phyloP scores from a whole-genome alignment of 148 eudicot genomes.

The Simmondsia chinensis region DNA sequence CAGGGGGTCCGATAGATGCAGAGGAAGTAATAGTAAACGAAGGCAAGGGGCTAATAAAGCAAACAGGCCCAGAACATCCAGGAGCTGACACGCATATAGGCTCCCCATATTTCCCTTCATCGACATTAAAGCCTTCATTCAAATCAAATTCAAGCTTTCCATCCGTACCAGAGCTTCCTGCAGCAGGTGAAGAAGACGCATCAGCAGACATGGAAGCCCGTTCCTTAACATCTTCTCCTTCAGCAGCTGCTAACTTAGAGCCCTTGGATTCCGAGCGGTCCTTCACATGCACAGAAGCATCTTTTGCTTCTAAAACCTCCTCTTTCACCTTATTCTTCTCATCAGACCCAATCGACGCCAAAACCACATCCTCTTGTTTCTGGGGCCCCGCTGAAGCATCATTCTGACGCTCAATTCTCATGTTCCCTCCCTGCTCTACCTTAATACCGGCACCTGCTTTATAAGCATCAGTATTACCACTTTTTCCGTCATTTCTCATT shows the following conservation, averaged over 20 bases:
- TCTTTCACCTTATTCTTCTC: slow-evolving; percentile 18
- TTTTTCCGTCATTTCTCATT: slow-evolving; percentile 9
- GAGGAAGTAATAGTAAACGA: slow-evolving; percentile 23
- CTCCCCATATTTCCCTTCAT: slow-evolving; percentile 54
- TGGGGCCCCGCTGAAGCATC: not conserved
- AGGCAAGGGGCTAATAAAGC: slow-evolving; percentile 22
- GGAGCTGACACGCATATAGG: slow-evolving; percentile 13
- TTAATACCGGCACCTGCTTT: slow-evolving; percentile 8
- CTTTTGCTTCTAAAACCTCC: not conserved
- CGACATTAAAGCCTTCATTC: slow-evolving; percentile 51
- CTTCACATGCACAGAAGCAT: not conserved
- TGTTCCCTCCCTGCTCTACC: slow-evolving; percentile 5
- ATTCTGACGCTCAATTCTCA: slow-evolving; percentile 9
- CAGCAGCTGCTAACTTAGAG: not conserved
- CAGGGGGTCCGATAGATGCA: slow-evolving; percentile 19
- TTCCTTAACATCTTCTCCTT: slow-evolving; percentile 4
- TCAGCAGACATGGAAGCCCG: slow-evolving; percentile 8
- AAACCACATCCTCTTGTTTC: slow-evolving; percentile 11
- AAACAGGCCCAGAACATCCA: slow-evolving; percentile 16
- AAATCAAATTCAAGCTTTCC: slow-evolving; percentile 54
- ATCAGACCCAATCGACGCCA: slow-evolving; percentile 13
- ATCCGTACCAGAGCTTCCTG: slow-evolving; percentile 21
- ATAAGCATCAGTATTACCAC: slow-evolving; percentile 9
- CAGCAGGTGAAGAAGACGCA: slow-evolving; percentile 11
- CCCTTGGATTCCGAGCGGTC: not conserved